A percentile compares a stretch with the other conserved stretches of the same genome.
phyloP scores from a whole-genome alignment of 805 yeast genomes.

The Cyberlindnera subsufficiens region DNA sequence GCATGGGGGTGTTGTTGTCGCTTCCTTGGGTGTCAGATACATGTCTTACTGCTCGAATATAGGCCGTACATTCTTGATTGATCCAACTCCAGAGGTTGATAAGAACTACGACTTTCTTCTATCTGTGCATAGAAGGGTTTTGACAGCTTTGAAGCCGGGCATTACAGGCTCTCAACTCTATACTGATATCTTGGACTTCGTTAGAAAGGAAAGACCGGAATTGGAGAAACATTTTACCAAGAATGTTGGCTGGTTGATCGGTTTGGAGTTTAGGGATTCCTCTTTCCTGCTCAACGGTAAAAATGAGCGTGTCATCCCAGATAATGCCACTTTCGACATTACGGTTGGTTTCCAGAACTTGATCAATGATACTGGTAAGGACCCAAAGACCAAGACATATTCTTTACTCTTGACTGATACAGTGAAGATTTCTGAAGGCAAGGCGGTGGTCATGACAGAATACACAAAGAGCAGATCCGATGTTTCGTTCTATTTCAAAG shows the following conservation, averaged over 20 bases:
- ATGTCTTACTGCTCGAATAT: conserved; percentile 84
- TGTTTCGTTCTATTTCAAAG: conserved; percentile 78
- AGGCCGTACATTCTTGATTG: conserved; percentile 84
- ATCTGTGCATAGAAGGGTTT: conserved; percentile 61
- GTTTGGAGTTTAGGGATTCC: conserved; percentile 84
- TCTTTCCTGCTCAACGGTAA: conserved; percentile 67
- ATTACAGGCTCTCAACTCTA: conserved; percentile 57
- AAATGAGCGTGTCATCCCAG: conserved; percentile 58
- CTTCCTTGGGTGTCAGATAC: conserved; percentile 83
- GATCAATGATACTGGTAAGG: conserved; percentile 37
- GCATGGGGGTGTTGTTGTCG: conserved; percentile 72
- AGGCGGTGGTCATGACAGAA: conserved; percentile 63
- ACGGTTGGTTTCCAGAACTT: conserved; percentile 73
- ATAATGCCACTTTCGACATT: conserved; percentile 70
- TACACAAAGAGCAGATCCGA: conserved; percentile 69
- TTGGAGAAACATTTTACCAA: conserved; percentile 61
- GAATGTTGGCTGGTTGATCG: conserved; percentile 83
- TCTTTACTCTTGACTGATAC: conserved; percentile 79
- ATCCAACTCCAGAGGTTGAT: conserved; percentile 78
- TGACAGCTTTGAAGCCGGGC: conserved; percentile 59
- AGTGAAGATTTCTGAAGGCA: conserved; percentile 53
- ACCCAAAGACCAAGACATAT: conserved; percentile 51
- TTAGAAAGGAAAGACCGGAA: conserved; percentile 60
- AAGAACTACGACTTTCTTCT: conserved; percentile 72
- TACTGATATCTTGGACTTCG: conserved; percentile 50